A percentile compares a stretch with the other conserved stretches of the same genome.
phyloP scores from a whole-genome alignment of 2,329 filamentous ascomycete genomes.

The Orbilia brochopaga region DNA sequence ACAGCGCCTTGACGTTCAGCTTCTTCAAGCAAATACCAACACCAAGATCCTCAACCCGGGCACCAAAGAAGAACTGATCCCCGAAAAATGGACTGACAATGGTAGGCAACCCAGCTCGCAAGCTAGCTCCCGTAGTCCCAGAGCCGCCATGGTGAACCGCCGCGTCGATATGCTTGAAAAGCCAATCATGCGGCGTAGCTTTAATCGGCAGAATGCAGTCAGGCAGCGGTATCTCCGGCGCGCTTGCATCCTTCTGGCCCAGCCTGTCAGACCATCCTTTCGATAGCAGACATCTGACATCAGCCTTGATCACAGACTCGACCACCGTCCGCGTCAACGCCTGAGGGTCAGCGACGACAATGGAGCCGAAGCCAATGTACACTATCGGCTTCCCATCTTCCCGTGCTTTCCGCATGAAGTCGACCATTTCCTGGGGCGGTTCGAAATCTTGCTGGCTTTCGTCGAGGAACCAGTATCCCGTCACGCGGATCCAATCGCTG shows the following conservation, averaged over 20 bases:
- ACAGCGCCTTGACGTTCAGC: conserved; percentile 84
- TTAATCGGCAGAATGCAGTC: conserved; percentile 86
- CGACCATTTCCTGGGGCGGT: conserved; percentile 75
- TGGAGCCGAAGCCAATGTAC: conserved; percentile 96
- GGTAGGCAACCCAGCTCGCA: conserved; percentile 88
- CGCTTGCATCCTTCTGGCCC: conserved; percentile 65
- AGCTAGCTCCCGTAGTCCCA: conserved; percentile 90
- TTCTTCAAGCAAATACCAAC: conserved; percentile 89
- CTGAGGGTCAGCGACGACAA: conserved; percentile 86
- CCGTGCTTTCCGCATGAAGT: conserved; percentile 83
- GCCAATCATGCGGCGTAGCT: conserved; percentile 92
- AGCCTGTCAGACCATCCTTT: conserved; percentile 96
- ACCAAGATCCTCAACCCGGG: conserved; percentile 86
- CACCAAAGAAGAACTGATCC: conserved; percentile 95
- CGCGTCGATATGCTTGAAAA: conserved; percentile 91
- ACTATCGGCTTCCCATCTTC: conserved; percentile 87
- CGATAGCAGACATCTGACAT: conserved; percentile 90
- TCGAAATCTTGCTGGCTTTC: conserved; percentile 70
- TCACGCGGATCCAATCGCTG: conserved; percentile 96
- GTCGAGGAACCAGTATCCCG: conserved; percentile 96
- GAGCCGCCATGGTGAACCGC: conserved; percentile 93
- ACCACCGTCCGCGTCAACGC: conserved; percentile 92
- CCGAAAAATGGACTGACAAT: conserved; percentile 97
- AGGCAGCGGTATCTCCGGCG: conserved; percentile 73
- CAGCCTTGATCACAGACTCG: conserved; percentile 85